phyloP scores from a whole-genome alignment of 83 land plant species.

The Thuja plicata region DNA sequence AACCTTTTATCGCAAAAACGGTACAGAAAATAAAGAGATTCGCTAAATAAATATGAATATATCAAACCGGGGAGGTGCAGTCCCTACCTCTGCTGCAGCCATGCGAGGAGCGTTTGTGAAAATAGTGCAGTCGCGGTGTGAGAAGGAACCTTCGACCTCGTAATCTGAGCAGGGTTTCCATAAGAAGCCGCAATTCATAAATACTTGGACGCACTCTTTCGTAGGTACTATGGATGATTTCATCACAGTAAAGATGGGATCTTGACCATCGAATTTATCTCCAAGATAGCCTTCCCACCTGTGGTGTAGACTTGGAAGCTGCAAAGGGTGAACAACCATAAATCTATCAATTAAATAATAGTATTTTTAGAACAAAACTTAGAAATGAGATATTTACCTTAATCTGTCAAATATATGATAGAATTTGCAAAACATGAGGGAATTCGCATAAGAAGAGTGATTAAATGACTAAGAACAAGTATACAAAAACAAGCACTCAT shows the following conservation, averaged over 20 bases:
- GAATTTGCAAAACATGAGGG: too few species aligned
- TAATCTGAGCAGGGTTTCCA: conserved; percentile 10
- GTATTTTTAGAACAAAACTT: not conserved
- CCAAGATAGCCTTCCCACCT: conserved; percentile 69
- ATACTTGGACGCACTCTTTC: not conserved
- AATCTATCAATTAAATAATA: too few species aligned
- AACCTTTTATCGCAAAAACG: too few species aligned
- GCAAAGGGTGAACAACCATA: not conserved
- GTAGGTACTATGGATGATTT: conserved; percentile 33
- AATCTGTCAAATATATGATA: too few species aligned
- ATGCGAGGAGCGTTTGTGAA: conserved; percentile 43
- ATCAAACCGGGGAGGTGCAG: too few species aligned
- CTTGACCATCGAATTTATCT: conserved; percentile 48
- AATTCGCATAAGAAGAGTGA: too few species aligned
- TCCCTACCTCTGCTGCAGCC: conserved; percentile 38
- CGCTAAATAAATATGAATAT: too few species aligned
- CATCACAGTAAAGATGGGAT: conserved; percentile 53
- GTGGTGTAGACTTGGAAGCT: conserved; percentile 69
- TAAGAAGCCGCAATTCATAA: not conserved
- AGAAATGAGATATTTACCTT: too few species aligned
- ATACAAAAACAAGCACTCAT: too few species aligned
- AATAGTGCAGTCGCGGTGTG: conserved; percentile 32
- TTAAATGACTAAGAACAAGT: too few species aligned
- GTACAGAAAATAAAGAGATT: too few species aligned
- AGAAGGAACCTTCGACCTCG: conserved; percentile 51